phyloP scores from a whole-genome alignment of 257 asterid species.

The Avicennia marina region DNA sequence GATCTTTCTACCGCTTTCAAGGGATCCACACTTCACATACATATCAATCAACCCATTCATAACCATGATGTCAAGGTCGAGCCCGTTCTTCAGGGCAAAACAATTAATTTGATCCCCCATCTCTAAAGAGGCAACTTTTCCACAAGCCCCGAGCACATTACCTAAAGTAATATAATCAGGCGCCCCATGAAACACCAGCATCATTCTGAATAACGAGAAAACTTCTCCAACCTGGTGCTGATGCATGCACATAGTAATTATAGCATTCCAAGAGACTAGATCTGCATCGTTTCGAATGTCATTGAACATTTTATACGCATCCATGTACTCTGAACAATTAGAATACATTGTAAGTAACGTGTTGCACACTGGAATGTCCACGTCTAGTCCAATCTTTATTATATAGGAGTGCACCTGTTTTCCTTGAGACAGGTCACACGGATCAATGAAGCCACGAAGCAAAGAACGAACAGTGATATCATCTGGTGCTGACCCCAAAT shows the following conservation, averaged over 20 bases:
- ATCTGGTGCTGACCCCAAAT: conserved; percentile 39
- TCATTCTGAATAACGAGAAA: conserved; percentile 44
- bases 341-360: conserved; percentile 65
- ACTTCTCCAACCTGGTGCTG: conserved; percentile 39
- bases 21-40: conserved; percentile 74
- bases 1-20: conserved; percentile 42
- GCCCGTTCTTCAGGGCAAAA: conserved; percentile 40
- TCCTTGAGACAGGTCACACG: conserved; percentile 43
- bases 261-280: conserved; percentile 76
- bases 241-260: conserved; percentile 49
- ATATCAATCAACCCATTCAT: conserved; percentile 58
- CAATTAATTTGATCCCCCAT: conserved; percentile 50
- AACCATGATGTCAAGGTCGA: conserved; percentile 36
- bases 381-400: conserved; percentile 42
- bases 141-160: conserved; percentile 53
- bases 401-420: conserved; percentile 59
- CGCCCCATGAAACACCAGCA: conserved; percentile 39
- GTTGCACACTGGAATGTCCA: conserved; percentile 52
- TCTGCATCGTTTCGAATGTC: conserved; percentile 43
- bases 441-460: conserved; percentile 51
- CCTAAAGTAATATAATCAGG: conserved; percentile 53
- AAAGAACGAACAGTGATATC: conserved; percentile 60
- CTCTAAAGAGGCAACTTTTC: conserved; percentile 48
- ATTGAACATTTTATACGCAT: conserved; percentile 46
- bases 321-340: conserved; percentile 41